Evolutionary conservation across 163 green algal species (phyloP), one percentile per base, ranked within the genome.

Genomic region (Scenedesmus sp.): DNA sequence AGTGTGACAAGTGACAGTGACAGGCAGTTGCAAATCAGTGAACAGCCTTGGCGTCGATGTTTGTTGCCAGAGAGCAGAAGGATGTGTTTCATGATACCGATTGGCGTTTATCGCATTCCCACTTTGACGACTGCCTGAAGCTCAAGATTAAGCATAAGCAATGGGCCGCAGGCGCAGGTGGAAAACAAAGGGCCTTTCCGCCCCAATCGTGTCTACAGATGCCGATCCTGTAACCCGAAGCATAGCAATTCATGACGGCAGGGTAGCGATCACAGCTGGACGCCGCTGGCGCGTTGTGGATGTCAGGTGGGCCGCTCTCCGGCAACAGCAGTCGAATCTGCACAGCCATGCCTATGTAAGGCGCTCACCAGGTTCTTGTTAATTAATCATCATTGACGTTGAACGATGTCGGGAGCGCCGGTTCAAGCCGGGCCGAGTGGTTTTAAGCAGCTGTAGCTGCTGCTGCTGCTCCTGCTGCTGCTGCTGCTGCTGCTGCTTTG

Each of bases 221-320:
- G 80, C 51, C 12, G 88, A 92, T 22, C 88, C 88, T 26, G 80
- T 88, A 3, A 87, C 65, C 3, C 46, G 88, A 9, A 49, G n/a
- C 7, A 76, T 92, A 49, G 88, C 88, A 24, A 9, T 85, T 20
- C 35, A 84, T 61, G 81, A 68, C 24, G 51, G 76, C 43, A 65
- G 20, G 30, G 80, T 83, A 49, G 88, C 80, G 20, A 59, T 92
- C 13, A 81, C 88, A 18, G 51, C 70, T 20, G 88, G 88, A 10
- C 81, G 43, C 59, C 70, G 59, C 46, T 92, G 81, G 59, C 56
- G 88, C 33, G 80, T 92, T 22, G 56, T 92, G 16, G 88, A 92
- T 51, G 20, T 87, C 18, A 84, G 82, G 88, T 92, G 68, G 26
- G 65, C 65, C 30, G 81, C 42, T 46, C 18, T 18, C 42, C 20